phyloP scores from a whole-genome alignment of 2,329 filamentous ascomycete species.

The Blastomyces gilchristii region DNA sequence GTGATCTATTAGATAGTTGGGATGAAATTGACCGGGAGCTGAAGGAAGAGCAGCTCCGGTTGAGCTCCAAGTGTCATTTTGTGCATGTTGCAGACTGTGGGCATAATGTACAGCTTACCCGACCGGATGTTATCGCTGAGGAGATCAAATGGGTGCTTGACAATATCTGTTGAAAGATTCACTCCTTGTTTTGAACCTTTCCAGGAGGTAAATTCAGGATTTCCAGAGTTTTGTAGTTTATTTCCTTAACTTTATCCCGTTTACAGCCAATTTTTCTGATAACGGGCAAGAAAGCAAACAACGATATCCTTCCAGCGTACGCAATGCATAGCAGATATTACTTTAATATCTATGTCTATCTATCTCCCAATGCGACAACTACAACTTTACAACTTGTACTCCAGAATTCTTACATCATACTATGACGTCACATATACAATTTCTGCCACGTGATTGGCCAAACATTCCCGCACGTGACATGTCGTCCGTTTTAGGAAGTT shows the following conservation, averaged over 20 bases:
- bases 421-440: background rate
- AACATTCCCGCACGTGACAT: background rate
- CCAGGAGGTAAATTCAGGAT: background rate
- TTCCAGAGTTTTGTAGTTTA: background rate
- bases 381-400: too few relatives aligned
- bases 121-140: constrained; percentile 29
- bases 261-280: background rate
- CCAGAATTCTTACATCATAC: background rate
- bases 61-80: constrained; percentile 24
- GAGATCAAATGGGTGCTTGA: constrained; percentile 29
- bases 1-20: constrained; percentile 25
- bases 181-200: background rate
- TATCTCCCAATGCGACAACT: too few relatives aligned
- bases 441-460: background rate
- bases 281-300: background rate
- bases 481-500: background rate
- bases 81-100: constrained; percentile 28
- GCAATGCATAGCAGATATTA: background rate
- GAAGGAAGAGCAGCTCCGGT: constrained; percentile 25
- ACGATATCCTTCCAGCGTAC: background rate
- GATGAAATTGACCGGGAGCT: constrained; percentile 20
- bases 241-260: background rate
- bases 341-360: too few relatives aligned
- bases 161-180: constrained; percentile 2
- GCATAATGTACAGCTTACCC: constrained; percentile 30